Percentiles rank a stretch among this genome's conserved stretches.
Conservation (phyloP, 805 yeast species). For the Tetrapisispora phaffii region DNA sequence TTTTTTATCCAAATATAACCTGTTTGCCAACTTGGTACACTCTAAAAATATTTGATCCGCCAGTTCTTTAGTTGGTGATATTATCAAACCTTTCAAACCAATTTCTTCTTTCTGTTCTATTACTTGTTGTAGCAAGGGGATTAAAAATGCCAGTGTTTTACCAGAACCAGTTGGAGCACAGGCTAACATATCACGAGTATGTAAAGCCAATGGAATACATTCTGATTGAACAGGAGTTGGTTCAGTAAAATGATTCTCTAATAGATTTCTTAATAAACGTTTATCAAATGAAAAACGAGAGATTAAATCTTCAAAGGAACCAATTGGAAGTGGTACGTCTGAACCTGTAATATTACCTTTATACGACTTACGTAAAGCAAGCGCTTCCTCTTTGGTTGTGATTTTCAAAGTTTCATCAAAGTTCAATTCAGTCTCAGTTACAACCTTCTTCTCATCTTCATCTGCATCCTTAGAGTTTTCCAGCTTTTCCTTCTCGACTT, state of each 20-base stretch:
- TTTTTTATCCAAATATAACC: slow-evolving; percentile 36
- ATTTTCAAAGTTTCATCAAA: slow-evolving; percentile 32
- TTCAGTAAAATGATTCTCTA: slow-evolving; percentile 60
- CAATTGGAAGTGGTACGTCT: slow-evolving; percentile 85
- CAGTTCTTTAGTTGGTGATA: slow-evolving; percentile 92
- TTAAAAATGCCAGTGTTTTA: slow-evolving; percentile 81
- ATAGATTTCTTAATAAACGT: slow-evolving; percentile 45
- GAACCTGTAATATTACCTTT: slow-evolving; percentile 68
- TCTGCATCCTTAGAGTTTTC: slow-evolving; percentile 25
- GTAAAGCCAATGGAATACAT: slow-evolving; percentile 65
- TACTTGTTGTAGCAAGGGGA: slow-evolving; percentile 55
- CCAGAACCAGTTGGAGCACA: slow-evolving; percentile 99
- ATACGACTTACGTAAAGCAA: slow-evolving; percentile 45
- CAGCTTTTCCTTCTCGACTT: slow-evolving; percentile 17
- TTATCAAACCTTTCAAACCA: slow-evolving; percentile 64
- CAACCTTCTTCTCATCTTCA: slow-evolving; percentile 18
- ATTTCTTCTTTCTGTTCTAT: slow-evolving; percentile 20
- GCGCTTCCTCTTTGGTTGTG: slow-evolving; percentile 49
- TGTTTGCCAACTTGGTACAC: slow-evolving; percentile 43
- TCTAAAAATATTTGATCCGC: slow-evolving; percentile 77
- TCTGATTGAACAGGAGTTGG: slow-evolving; percentile 95
- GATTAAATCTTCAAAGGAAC: slow-evolving; percentile 74
- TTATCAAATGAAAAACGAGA: slow-evolving; percentile 57
- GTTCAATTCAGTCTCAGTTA: not conserved
- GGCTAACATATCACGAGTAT: slow-evolving; percentile 69